Evolutionary conservation across 2,329 filamentous ascomycete species (phyloP), one percentile per base, ranked within the genome.

Genomic region (Phoma sp.): DNA sequence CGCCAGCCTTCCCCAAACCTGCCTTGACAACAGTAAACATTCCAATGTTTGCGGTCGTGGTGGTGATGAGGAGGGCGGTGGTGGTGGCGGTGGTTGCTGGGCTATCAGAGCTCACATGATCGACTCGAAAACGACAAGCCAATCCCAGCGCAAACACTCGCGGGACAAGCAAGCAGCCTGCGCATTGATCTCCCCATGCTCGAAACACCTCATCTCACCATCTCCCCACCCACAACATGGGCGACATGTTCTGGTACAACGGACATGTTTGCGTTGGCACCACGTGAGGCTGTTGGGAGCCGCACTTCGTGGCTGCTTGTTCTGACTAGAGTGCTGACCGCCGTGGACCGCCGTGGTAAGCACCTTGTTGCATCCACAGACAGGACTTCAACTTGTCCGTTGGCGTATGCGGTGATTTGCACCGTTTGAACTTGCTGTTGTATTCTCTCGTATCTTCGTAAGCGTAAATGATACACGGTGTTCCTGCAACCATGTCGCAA

Each of bases 131-230:
- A 19, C 46, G 40, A 29, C 38, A 22, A 22, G 31, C 43, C 43
- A 25, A 24, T n/a, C 25, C 24, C 10, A 32, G 48, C 46, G 60
- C 55, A 70, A 70, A 69, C 63, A 60, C 55, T 43, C 43, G 57
- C 67, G 62, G 49, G 57, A 65, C 64, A 55, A 43, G 61, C 65
- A 24, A 24, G 22, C 60, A 68, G 64, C 61, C 10, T 33, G 41
- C 47, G 68, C 69, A 73, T 74, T 51, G 64, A 44, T 49, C 39
- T 55, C n/a, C 57, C 48, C 53, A 61, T 43, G 49, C 55, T 63
- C 62, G 58, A 67, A 68, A 64, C 68, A 65, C 58, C 57, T 64
- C 64, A 62, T 53, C 58, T 48, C 50, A 58, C 39, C 43, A 35
- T 58, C 60, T 61, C 52, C 55, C 63, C 58, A 61, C 60, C 45